Evolutionary conservation across 345 rosid species (phyloP), one percentile per base, ranked within the genome.

Genomic region (Camelina sativa): DNA sequence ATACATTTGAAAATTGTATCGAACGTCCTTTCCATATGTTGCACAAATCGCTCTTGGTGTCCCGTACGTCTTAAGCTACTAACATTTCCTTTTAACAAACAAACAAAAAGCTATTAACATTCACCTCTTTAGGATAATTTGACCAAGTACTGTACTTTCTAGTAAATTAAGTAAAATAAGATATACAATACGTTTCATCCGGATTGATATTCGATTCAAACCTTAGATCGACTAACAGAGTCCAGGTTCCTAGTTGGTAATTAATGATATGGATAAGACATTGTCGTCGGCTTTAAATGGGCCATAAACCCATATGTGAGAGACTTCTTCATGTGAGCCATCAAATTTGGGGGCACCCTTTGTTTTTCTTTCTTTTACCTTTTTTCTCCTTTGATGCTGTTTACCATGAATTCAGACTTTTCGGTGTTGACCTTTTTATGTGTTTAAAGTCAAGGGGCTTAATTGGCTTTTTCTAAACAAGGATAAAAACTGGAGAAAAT

Each of bases 281-380:
- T 62, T 62, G 63, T 69, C 79, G 41, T 76, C 74, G 20, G 58
- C 79, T 76, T 76, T 69, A 68, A 62, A 62, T 76, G 75, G 74
- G 58, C 69, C 79, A 76, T 54, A 58, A 69, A 62, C 69, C 70
- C 75, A 69, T 62, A 61, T 38, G 44, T 25, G 64, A 62, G 69
- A 43, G 69, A 43, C 43, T 72, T 46, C 16, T 62, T 52, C 70
- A 69, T 69, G 79, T 76, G 70, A 62, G 75, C 79, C 65, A 68
- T 69, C 79, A 59, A 62, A 69, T 32, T 40, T 69, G 19, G 64
- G 79, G 75, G 37, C 41, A 76, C 58, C 48, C 64, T 53, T 53
- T 76, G 69, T 69, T 55, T 76, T 68, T 32, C 0, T 51, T 19
- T 62, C 46, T 7, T 46, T 44, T 55, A 54, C 34, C 77, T 0